Evolutionary conservation across 805 yeast species (phyloP), one percentile per base, ranked within the genome.

Genomic region (Kodamaea neixiangensis): DNA sequence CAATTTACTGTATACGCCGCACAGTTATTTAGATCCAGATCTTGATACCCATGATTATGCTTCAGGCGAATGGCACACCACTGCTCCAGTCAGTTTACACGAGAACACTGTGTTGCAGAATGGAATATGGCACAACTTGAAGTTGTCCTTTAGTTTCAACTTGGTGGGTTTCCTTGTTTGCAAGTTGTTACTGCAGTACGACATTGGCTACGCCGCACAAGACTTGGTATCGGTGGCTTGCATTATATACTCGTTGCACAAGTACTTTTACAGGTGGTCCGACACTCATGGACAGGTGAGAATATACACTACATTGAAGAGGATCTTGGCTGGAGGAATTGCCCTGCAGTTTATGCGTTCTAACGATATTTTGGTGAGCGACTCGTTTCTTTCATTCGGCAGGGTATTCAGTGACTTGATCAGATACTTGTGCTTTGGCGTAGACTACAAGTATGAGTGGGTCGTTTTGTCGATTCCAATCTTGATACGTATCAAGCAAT

Each of bases 351-450:
- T 78, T 13, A 68, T 80, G 64, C 73, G 96, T 59, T 80, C 87
- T 14, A 87, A 88, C 49, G 97, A 93, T 63, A 87, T 93, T 35
- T 67, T 94, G 44, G 65, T 92, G 11, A 82, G 96, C 6, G 99
- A 93, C 70, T 83, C 91, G 4, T 72, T 94, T 43, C 87, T 96
- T 0, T 90, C 97, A 0, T 90, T 87, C 63, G 74, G 89, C 3
- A 84, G 83, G 61, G 87, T 90, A 0, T 60, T 89, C 44, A 85
- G 87, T 43, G 98, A 94, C 66, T 68, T 86, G 17, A 47, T 35
- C 7, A 22, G 51, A 7, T 48, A 44, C 48, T 31, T 48, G 22
- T 43, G 33, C 18, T 44, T 38, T 19, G 44, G 44, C 1, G 77
- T 79, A 3, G 73, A 87, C 33, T 80, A 81, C 57, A 55, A 57